These are phyloP conservation scores for Pelargonium fulgidum DNA, from an alignment of 441 rosid genomes.

Conservation along the genomic window DNA sequence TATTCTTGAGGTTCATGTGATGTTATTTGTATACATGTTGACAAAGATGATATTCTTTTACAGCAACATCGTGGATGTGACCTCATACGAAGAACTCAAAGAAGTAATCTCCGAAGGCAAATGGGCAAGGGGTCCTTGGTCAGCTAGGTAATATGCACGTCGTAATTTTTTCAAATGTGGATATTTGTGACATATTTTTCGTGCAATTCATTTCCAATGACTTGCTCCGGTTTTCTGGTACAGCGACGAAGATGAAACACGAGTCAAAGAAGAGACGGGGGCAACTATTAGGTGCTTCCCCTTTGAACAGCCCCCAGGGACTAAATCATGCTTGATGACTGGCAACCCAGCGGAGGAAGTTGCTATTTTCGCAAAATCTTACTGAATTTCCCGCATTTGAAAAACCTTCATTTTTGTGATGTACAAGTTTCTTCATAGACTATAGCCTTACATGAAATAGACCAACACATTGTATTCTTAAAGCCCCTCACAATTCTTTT, in stretches of 20 bases:
- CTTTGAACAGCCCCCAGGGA: constrained; percentile 61
- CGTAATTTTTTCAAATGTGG: not conserved
- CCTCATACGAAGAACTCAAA: constrained; percentile 75
- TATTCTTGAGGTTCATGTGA: not conserved
- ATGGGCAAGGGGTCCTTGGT: constrained; percentile 98
- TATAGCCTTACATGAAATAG: not conserved
- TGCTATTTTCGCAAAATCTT: constrained; percentile 87
- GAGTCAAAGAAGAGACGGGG: constrained; percentile 89
- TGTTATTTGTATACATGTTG: not conserved
- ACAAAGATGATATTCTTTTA: constrained; percentile 20
- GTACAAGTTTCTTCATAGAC: not conserved
- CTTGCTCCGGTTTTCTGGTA: constrained; percentile 7
- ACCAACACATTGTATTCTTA: not conserved
- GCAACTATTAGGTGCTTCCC: constrained; percentile 91
- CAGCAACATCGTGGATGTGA: constrained; percentile 85
- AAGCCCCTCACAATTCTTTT: not conserved
- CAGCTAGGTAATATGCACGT: constrained; percentile 42
- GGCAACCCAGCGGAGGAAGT: constrained; percentile 77
- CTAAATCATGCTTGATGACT: constrained; percentile 70
- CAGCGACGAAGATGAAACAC: constrained; percentile 68
- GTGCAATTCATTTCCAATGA: not conserved
- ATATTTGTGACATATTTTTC: not conserved
- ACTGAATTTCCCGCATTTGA: constrained; percentile 27
- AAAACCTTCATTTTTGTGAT: not conserved
- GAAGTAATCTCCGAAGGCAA: constrained; percentile 60